phyloP scores from a whole-genome alignment of 108 stramenopile genomes.

The Pseudonitzschia multiseries region DNA sequence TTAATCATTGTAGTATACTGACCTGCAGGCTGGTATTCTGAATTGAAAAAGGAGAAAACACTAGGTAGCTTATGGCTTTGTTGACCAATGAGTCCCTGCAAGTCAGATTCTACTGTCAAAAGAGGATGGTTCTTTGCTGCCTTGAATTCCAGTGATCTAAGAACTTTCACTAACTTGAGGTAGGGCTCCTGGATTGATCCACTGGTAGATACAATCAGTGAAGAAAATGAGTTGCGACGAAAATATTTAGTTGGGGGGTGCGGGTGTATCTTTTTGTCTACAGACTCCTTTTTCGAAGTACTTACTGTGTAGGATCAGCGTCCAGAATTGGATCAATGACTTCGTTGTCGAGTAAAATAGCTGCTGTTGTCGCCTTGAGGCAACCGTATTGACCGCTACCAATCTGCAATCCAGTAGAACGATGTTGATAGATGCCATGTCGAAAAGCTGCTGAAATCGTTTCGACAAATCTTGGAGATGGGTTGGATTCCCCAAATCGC shows the following conservation, averaged over 20 bases:
- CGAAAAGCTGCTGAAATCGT: not conserved
- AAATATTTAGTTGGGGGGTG: too few species aligned
- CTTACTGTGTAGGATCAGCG: slow-evolving; percentile 50
- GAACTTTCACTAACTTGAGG: slow-evolving; percentile 47
- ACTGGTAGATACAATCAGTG: slow-evolving; percentile 8
- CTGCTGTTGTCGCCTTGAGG: slow-evolving; percentile 59
- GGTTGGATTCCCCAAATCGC: slow-evolving; percentile 69
- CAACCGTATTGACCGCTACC: slow-evolving; percentile 66
- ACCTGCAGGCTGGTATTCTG: slow-evolving; percentile 44
- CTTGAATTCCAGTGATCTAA: slow-evolving; percentile 59
- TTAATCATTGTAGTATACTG: not conserved
- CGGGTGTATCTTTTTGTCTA: too few species aligned
- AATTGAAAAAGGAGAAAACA: slow-evolving; percentile 65
- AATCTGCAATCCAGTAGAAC: slow-evolving; percentile 20
- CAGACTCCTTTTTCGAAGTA: not conserved
- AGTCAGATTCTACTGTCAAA: slow-evolving; percentile 4
- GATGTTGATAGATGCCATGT: not conserved
- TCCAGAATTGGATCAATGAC: slow-evolving; percentile 47
- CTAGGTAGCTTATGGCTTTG: slow-evolving; percentile 41
- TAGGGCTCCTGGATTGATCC: slow-evolving; percentile 68
- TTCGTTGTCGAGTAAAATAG: slow-evolving; percentile 60
- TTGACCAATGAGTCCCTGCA: slow-evolving; percentile 50
- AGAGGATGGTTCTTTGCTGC: slow-evolving; percentile 17
- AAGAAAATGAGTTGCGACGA: slow-evolving; percentile 9
- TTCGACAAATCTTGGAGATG: slow-evolving; percentile 52